Base-by-base conservation (phyloP, 352 stramenopile species). In the Phytophthora chlamydospora region DNA sequence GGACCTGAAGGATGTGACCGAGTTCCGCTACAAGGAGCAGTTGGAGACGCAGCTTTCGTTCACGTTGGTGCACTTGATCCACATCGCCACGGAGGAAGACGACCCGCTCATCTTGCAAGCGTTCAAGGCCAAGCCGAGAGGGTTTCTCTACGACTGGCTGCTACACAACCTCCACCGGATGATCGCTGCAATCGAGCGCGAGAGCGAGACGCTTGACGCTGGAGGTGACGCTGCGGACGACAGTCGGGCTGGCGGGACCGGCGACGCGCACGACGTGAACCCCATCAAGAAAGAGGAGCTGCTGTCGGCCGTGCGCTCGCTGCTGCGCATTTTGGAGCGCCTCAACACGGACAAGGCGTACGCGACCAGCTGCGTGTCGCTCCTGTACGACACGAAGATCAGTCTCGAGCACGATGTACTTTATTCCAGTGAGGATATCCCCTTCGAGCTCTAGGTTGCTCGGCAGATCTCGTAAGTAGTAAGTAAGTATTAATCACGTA, bases 1-100 rank as follows among this genome's bases (percentile, higher is more conserved):
- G 0, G 85, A 94, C 45, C 60, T 96, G 50, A 91, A 93, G 43
- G 87, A 96, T 48, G 85, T 96, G 62, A 92, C 78, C 1, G 87
- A 96, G 71, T 96, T 94, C 73, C 84, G 85, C n/a, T 96, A 96
- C 77, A 96, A 96, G 62, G 85, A 92, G 51, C 87, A 96, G 46
- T 66, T 96, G 6, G 87, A 96, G 53, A 91, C 86, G 13, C 87
- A 96, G 64, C 47, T 96, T 10, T 94, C 85, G 7, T 96, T 96
- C 52, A 94, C 87, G 29, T 68, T 96, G 46, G 78, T 94, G 48
- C 87, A 94, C 45, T 48, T 96, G 51, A 83, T 96, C 49, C 70
- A 91, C 54, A 76, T 96, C 14, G 85, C 83, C 1, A 78, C 80
- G 0, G 62, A 86, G n/a, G 78, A 90, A 54, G 87, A 91, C 45